Percentiles rank a stretch among this genome's conserved stretches.
Conservation (phyloP, 208 protist species). For the Leishmania braziliensis region DNA sequence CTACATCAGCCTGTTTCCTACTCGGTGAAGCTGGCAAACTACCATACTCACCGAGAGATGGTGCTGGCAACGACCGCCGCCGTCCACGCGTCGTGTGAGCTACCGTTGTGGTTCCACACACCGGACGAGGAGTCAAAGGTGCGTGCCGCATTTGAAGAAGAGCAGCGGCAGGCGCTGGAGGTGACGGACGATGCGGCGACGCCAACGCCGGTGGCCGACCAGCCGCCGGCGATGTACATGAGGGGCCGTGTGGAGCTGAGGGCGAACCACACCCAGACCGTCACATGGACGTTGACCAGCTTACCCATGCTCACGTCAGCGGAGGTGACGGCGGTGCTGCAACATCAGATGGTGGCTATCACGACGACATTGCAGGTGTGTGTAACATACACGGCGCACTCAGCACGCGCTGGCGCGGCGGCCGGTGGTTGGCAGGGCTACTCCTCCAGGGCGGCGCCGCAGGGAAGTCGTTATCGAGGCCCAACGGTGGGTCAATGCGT, state of each 20-base stretch:
- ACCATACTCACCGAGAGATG: constrained; percentile 29
- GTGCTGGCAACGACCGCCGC: constrained; percentile 20
- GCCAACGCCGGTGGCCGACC: neutral
- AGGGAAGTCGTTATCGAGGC: constrained; percentile 27
- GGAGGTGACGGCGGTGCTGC: constrained; percentile 41
- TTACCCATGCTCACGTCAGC: constrained; percentile 44
- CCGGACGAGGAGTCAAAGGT: constrained; percentile 24
- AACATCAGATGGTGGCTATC: constrained; percentile 49
- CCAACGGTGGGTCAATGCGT: constrained; percentile 43
- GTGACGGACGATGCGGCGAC: neutral
- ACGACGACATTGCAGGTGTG: constrained; percentile 47
- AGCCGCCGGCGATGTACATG: constrained; percentile 16
- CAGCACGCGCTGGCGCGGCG: constrained; percentile 9
- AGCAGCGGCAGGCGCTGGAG: constrained; percentile 21
- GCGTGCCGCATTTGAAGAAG: constrained; percentile 22
- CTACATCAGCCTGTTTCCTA: constrained; percentile 35
- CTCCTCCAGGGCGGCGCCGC: constrained; percentile 12
- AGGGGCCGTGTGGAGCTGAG: constrained; percentile 50
- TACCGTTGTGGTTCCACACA: constrained; percentile 37
- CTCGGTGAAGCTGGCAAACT: constrained; percentile 32
- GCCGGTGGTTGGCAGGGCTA: constrained; percentile 15
- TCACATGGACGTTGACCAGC: constrained; percentile 53
- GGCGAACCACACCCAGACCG: constrained; percentile 41
- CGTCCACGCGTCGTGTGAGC: constrained; percentile 7
- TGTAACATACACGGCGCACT: constrained; percentile 57